Conservation (phyloP, 2,329 filamentous ascomycete genomes). For the Claviceps sp. region DNA sequence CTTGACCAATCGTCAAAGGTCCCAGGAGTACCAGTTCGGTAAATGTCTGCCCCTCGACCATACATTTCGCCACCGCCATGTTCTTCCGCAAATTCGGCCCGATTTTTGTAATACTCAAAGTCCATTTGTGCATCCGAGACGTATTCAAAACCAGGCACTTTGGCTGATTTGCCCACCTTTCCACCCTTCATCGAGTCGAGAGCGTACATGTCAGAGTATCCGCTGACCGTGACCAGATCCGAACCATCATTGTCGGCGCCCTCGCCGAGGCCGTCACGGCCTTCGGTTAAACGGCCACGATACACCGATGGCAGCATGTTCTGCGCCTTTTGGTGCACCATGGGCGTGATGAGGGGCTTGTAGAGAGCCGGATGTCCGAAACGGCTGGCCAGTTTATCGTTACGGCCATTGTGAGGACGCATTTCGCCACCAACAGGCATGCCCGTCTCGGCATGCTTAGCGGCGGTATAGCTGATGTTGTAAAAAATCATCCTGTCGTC, state of each 20-base stretch:
- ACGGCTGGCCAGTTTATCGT: conserved; percentile 57
- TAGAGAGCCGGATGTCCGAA: conserved; percentile 90
- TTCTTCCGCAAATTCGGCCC: conserved; percentile 75
- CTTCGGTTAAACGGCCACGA: conserved; percentile 59
- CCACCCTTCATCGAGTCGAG: conserved; percentile 62
- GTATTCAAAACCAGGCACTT: conserved; percentile 68
- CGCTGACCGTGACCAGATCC: conserved; percentile 46
- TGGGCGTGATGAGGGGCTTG: conserved; percentile 78
- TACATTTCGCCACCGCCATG: conserved; percentile 66
- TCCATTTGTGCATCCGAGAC: conserved; percentile 78
- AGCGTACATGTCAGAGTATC: conserved; percentile 70
- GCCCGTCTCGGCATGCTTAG: conserved; percentile 30
- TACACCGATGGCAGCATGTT: conserved; percentile 80
- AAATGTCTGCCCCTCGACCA: conserved; percentile 44
- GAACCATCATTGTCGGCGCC: conserved; percentile 45
- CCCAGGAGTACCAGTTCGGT: conserved; percentile 48
- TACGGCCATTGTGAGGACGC: conserved; percentile 30
- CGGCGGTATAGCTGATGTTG: conserved; percentile 46
- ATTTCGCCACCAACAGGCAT: conserved; percentile 30
- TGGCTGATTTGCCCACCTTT: conserved; percentile 31
- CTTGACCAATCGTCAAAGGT: conserved; percentile 31
- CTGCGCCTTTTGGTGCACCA: conserved; percentile 86
- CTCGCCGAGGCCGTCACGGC: not conserved
- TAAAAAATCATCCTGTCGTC: conserved; percentile 74
- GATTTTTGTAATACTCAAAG: conserved; percentile 84